A percentile compares a stretch with the other conserved stretches of the same genome.
Conservation (phyloP, 1,139 yeast genomes). For the Zygosaccharomyces pseudobailii region DNA sequence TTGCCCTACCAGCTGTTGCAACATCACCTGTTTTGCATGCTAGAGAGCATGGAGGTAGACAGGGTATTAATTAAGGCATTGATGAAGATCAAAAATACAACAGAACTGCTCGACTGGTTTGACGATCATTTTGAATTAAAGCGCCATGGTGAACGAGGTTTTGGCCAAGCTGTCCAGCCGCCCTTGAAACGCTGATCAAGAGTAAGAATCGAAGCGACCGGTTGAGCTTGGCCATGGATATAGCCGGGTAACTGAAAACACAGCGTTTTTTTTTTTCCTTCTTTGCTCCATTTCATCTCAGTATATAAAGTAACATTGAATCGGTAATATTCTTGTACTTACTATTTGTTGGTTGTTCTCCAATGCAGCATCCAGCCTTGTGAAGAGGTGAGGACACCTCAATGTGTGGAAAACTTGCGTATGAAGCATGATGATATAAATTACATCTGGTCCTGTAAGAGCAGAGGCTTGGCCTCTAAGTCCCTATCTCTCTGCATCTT, state of each 20-base stretch:
- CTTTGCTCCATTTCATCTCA: neutral
- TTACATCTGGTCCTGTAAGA: neutral
- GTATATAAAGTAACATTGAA: neutral
- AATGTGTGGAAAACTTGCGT: neutral
- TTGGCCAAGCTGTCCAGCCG: constrained; percentile 55
- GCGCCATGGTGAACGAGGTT: constrained; percentile 63
- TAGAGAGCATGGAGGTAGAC: constrained; percentile 51
- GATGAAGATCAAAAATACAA: constrained; percentile 54
- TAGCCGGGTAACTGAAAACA: neutral
- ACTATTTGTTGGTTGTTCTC: neutral
- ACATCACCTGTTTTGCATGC: constrained; percentile 87
- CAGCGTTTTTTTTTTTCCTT: neutral
- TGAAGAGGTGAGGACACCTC: neutral
- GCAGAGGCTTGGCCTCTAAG: neutral
- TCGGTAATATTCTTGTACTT: too few relatives aligned
- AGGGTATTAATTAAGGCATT: constrained; percentile 54
- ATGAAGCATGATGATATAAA: constrained; percentile 4
- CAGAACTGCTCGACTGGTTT: constrained; percentile 76
- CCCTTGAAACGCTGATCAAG: constrained; percentile 39
- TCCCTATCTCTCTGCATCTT: neutral
- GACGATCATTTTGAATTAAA: constrained; percentile 62
- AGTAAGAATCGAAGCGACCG: constrained; percentile 14
- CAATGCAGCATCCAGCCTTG: neutral
- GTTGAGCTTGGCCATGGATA: constrained; percentile 5
- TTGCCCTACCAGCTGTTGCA: constrained; percentile 78